Percentiles rank a stretch among this genome's conserved stretches.
Conservation (phyloP, 164 flowering plant species). For the Magnolia officinalis region DNA sequence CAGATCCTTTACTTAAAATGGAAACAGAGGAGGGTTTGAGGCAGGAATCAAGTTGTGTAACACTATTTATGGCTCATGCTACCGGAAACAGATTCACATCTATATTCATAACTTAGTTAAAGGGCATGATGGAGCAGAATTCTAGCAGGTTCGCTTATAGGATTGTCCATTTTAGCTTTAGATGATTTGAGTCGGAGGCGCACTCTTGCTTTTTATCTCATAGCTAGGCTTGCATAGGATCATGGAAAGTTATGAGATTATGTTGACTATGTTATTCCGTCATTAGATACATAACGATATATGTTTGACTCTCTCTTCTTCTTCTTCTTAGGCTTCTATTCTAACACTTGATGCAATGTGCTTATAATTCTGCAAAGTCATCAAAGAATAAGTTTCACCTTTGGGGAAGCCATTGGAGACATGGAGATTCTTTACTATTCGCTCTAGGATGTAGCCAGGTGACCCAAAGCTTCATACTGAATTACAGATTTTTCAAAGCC, state of each 20-base stretch:
- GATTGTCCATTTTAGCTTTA: too few relatives aligned
- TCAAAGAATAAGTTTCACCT: slow-evolving; percentile 89
- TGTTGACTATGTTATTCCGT: neutral
- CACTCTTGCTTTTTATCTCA: slow-evolving; percentile 85
- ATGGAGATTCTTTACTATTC: slow-evolving; percentile 94
- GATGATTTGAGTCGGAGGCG: too few relatives aligned
- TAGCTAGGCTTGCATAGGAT: slow-evolving; percentile 91
- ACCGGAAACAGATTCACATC: too few relatives aligned
- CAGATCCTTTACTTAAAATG: too few relatives aligned
- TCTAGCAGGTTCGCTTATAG: too few relatives aligned
- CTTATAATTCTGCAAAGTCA: slow-evolving; percentile 95
- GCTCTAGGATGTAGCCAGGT: slow-evolving; percentile 90
- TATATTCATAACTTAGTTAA: too few relatives aligned
- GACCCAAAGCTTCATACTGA: slow-evolving; percentile 3
- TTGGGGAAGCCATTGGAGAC: slow-evolving; percentile 98
- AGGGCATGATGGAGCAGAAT: too few relatives aligned
- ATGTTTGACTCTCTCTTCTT: too few relatives aligned
- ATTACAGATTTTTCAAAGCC: too few relatives aligned
- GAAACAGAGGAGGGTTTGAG: too few relatives aligned
- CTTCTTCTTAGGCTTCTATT: neutral
- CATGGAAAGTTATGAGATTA: neutral
- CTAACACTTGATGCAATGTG: slow-evolving; percentile 46
- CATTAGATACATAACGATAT: neutral
- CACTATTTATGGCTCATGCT: too few relatives aligned
- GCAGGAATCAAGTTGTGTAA: too few relatives aligned